A percentile compares a stretch with the other conserved stretches of the same genome.
Conservation (phyloP, 768 basidiomycete species). For the Phylloporus arenicola region DNA sequence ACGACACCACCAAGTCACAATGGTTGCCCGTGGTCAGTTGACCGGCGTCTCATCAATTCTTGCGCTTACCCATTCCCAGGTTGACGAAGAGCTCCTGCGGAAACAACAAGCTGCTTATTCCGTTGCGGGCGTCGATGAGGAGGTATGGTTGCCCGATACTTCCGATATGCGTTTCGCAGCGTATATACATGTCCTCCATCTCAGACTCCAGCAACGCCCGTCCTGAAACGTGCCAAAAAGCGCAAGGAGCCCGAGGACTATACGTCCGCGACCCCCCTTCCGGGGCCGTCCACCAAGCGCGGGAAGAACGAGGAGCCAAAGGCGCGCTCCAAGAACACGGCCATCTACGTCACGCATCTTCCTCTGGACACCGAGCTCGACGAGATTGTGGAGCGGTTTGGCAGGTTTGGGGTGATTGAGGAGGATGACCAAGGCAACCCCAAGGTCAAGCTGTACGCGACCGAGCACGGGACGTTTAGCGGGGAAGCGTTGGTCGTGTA, state of each 20-base stretch:
- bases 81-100: conserved; percentile 81
- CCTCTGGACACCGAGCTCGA: conserved; percentile 70
- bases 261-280: conserved; percentile 48
- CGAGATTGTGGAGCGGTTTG: conserved; percentile 81
- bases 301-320: conserved; percentile 54
- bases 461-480: conserved; percentile 80
- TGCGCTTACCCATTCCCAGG: conserved; percentile 37
- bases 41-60: neutral
- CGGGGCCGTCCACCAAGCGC: conserved; percentile 61
- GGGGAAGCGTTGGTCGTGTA: conserved; percentile 95
- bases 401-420: conserved; percentile 87
- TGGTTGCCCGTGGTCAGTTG: conserved; percentile 82
- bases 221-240: conserved; percentile 73
- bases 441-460: conserved; percentile 94
- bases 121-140: conserved; percentile 88
- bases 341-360: conserved; percentile 82
- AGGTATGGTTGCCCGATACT: conserved; percentile 45
- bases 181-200: conserved; percentile 19
- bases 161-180: conserved; percentile 17
- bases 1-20: conserved; percentile 62
- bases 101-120: conserved; percentile 96
- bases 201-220: conserved; percentile 84
- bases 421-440: conserved; percentile 87
- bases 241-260: conserved; percentile 71
- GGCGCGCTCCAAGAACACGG: conserved; percentile 81